Base-by-base conservation (phyloP, 1,284 basidiomycete species). In the Sporisorium scitamineum region DNA sequence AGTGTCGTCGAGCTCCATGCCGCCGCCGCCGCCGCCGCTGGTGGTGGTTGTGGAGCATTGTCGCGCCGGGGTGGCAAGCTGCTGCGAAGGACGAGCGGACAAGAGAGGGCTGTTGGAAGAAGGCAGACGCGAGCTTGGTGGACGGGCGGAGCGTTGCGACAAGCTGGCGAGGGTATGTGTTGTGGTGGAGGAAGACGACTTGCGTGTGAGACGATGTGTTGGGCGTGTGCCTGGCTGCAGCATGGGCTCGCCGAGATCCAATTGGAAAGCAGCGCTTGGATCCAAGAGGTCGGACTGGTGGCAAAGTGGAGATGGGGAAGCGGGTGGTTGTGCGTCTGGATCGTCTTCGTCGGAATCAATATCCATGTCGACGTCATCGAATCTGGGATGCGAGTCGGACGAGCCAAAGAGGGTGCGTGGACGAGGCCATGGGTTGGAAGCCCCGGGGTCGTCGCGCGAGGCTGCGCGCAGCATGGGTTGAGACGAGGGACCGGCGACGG, bases 221-320 rank as follows among this genome's bases (percentile, higher is more conserved):
- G 62, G 66, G 9, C 60, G 32, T 32, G 61, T 58, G n/a, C 77
- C 77, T 4, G 77, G 77, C 34, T 71, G 73, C 18, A 79, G 59
- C 56, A 73, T 62, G 26, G 56, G 61, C 24, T 63, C 70, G 45
- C 41, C 64, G 18, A 61, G 54, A 29, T 76, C 65, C n/a, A 65
- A 50, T 37, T 57, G 44, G 55, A 57, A 64, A 4, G 57, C 53
- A 1, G 57, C 32, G 41, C 50, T 41, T 18, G 61, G 54, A 45
- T 70, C 63, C 47, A 60, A 37, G 29, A 54, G 65, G 24, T 64
- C 59, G 14, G 66, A 52, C 32, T 62, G 65, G 24, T 78, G 73
- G 32, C 67, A 70, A 16, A 76, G 44, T 2, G 79, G 79, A 4
- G 76, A 73, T 16, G 79, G 79, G 13, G 74, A 77, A 22, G 77